A percentile compares a stretch with the other conserved stretches of the same genome.
phyloP scores from a whole-genome alignment of 805 yeast genomes.

The Nakazawaea ambrosiae region DNA sequence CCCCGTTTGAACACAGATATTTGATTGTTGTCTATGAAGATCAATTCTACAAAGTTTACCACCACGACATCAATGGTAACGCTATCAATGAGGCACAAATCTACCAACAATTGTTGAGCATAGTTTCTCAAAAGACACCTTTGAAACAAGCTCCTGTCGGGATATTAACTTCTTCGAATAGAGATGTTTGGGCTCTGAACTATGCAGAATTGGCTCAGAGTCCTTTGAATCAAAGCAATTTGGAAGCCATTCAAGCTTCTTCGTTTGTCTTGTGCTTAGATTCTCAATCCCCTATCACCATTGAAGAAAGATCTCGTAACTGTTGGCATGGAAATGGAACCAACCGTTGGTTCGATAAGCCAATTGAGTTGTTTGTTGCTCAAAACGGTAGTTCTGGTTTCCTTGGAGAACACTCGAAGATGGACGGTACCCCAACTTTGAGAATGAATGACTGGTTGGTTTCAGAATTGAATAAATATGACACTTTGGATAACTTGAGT shows the following conservation, averaged over 20 bases:
- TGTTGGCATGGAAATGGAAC: conserved; percentile 95
- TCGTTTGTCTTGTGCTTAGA: conserved; percentile 82
- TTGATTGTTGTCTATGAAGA: conserved; percentile 69
- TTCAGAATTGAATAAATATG: conserved; percentile 43
- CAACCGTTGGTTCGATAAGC: conserved; percentile 90
- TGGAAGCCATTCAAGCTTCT: conserved; percentile 66
- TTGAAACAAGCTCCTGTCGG: conserved; percentile 58
- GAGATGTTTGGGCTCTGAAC: conserved; percentile 71
- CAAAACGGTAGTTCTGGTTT: conserved; percentile 88
- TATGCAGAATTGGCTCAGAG: conserved; percentile 51
- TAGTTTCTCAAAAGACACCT: conserved; percentile 22
- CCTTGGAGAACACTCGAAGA: conserved; percentile 92
- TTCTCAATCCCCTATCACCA: conserved; percentile 60
- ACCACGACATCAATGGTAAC: conserved; percentile 40
- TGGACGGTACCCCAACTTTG: conserved; percentile 97
- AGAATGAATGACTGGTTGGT: conserved; percentile 75
- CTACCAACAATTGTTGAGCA: conserved; percentile 50
- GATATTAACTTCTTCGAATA: conserved; percentile 71
- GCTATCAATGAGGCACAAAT: conserved; percentile 41
- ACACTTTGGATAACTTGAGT: conserved; percentile 2
- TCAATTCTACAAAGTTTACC: conserved; percentile 71
- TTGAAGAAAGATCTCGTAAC: conserved; percentile 76
- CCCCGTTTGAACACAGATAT: conserved; percentile 49
- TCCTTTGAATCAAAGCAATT: conserved; percentile 53
- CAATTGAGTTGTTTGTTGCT: conserved; percentile 74